Evolutionary conservation across 23 red algal species (phyloP), one percentile per base, ranked within the genome.

Genomic region (Gracilaria caudata): DNA sequence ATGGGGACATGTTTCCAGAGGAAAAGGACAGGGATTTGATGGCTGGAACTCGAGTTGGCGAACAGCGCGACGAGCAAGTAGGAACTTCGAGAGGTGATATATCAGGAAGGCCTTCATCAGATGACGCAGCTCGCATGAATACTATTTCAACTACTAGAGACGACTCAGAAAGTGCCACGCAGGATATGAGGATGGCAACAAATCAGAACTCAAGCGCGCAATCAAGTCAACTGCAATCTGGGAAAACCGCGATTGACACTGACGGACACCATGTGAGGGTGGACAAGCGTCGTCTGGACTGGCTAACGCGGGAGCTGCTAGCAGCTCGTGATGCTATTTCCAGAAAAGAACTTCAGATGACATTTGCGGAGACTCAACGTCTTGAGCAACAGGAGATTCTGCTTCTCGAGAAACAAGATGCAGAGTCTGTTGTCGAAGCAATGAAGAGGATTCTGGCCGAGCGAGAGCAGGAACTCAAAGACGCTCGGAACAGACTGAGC

Each of bases 341-440:
- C 19, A 60, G 82, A 43, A 70, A 86, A 54, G 82, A 86, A 35
- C 82, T 86, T 19, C 82, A 86, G 44, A 86, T 86, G 82, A 86
- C 82, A 17, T 86, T 86, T 57, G 82, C 82, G 32, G 82, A 86
- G 49, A 86, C 82, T 30, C 82, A 86, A 17, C 43, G 82, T 7
- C 26, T 74, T 19, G 82, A 86, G 13, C 82, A 86, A 20, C 57
- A 86, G 33, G 82, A 86, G 51, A 73, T 86, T 73, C 63, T 86
- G 6, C 46, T 76, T 55, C 68, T 86, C 0, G 47, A 76, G 24
- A 86, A 76, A 39, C 82, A 86, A 58, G 68, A 86, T 38, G 82
- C 82, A 14, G 82, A 86, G 36, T 86, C 82, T 0, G 66, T 86
- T 68, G 82, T 86, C 19, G 82, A 86, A 2, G 82, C 82, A 1